phyloP scores from a whole-genome alignment of 208 protist genomes.

The Acanthamoeba healyi region DNA sequence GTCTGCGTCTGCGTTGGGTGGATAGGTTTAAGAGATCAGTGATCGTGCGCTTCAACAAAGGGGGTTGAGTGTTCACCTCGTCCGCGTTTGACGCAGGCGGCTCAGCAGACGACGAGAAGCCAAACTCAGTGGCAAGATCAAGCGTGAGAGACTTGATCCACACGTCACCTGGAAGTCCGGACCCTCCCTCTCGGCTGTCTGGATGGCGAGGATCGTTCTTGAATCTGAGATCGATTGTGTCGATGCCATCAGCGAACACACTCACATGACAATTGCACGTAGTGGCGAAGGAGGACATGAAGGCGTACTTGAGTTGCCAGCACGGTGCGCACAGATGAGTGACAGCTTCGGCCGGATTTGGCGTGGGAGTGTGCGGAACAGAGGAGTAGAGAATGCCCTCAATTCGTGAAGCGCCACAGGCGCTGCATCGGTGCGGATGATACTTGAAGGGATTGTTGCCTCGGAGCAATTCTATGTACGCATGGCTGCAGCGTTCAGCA shows the following conservation, averaged over 20 bases:
- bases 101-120: background rate
- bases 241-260: background rate
- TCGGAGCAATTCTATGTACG: background rate
- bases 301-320: background rate
- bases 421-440: background rate
- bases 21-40: too few species aligned
- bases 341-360: background rate
- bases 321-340: background rate
- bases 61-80: too few species aligned
- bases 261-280: background rate
- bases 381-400: constrained; percentile 9
- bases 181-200: background rate
- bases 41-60: too few species aligned
- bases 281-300: background rate
- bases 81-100: too few species aligned
- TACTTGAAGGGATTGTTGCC: constrained; percentile 22
- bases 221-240: background rate
- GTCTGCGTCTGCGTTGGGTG: too few species aligned
- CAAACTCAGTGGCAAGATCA: background rate
- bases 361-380: background rate
- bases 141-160: background rate
- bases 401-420: background rate
- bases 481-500: background rate
- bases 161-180: background rate
- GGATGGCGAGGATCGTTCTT: background rate